Evolutionary conservation across 2,329 filamentous ascomycete species (phyloP).

Genomic region (Fusarium dimerum): DNA sequence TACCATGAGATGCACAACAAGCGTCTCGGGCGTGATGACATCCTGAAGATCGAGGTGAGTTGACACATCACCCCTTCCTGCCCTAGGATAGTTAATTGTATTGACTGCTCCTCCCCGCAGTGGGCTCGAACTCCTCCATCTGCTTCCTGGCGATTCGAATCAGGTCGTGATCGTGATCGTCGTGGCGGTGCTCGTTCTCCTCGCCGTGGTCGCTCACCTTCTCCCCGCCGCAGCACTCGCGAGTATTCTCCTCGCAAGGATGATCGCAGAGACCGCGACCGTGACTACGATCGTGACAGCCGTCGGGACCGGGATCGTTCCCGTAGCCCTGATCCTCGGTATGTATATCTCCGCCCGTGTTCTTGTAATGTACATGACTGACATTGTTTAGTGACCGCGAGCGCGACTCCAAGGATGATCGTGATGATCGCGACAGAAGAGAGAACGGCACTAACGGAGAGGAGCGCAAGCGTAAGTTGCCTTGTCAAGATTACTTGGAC

Average conservation of each 20-base stretch:
- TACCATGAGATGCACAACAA: slow-evolving; percentile 99
- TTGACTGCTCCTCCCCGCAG: slow-evolving; percentile 46
- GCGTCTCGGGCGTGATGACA: slow-evolving; percentile 91
- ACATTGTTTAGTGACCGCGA: slow-evolving; percentile 49
- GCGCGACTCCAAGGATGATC: slow-evolving; percentile 62
- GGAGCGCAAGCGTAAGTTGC: slow-evolving; percentile 77
- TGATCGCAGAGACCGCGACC: slow-evolving; percentile 78
- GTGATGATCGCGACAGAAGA: slow-evolving; percentile 71
- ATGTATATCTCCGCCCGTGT: slow-evolving; percentile 15
- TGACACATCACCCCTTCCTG: background rate
- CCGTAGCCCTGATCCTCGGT: slow-evolving; percentile 68
- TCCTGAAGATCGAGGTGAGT: slow-evolving; percentile 94
- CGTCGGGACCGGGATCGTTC: slow-evolving; percentile 77
- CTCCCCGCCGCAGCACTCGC: slow-evolving; percentile 73
- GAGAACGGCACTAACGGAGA: slow-evolving; percentile 82
- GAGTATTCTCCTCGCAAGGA: slow-evolving; percentile 90
- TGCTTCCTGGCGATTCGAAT: slow-evolving; percentile 97
- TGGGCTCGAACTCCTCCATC: slow-evolving; percentile 98
- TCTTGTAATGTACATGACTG: slow-evolving; percentile 2
- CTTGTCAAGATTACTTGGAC: background rate
- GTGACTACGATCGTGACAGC: slow-evolving; percentile 75
- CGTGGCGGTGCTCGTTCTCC: slow-evolving; percentile 60
- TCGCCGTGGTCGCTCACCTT: slow-evolving; percentile 72
- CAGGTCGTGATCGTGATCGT: slow-evolving; percentile 75
- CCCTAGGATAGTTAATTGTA: background rate